These are phyloP conservation scores for Phytophthora pluvialis DNA, from an alignment of 352 stramenopile species.

Conservation along the genomic window DNA sequence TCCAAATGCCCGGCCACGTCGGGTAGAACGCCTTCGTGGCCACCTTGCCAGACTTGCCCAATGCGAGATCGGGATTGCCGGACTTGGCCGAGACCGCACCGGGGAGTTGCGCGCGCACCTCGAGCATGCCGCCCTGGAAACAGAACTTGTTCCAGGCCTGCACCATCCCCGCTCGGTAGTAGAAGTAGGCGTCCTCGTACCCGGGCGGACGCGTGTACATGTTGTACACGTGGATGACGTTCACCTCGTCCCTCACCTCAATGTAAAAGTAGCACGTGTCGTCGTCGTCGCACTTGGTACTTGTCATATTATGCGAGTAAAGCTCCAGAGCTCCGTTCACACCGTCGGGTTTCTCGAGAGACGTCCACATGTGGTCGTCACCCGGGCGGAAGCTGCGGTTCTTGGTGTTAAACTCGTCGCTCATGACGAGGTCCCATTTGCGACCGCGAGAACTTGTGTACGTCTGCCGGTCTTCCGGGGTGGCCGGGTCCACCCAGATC, in stretches of 20 bases:
- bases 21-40: conserved; percentile 62
- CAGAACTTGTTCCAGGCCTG: conserved; percentile 95
- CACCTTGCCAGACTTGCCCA: conserved; percentile 54
- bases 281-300: conserved; percentile 54
- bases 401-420: conserved; percentile 94
- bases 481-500: conserved; percentile 71
- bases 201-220: conserved; percentile 53
- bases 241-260: conserved; percentile 45
- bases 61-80: conserved; percentile 51
- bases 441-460: conserved; percentile 56
- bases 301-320: conserved; percentile 88
- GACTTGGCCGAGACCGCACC: conserved; percentile 60
- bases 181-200: conserved; percentile 56
- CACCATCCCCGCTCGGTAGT: conserved; percentile 78
- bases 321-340: conserved; percentile 91
- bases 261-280: conserved; percentile 62
- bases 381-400: conserved; percentile 93
- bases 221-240: conserved; percentile 61
- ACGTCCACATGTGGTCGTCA: conserved; percentile 95
- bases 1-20: conserved; percentile 96
- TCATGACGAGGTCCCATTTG: conserved; percentile 86
- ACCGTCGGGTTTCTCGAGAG: conserved; percentile 94
- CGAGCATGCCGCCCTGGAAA: conserved; percentile 94
- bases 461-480: conserved; percentile 38
- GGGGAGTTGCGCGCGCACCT: conserved; percentile 91